Conservation (phyloP, 495 filamentous ascomycete genomes). For the Aspergillus panamensis region DNA sequence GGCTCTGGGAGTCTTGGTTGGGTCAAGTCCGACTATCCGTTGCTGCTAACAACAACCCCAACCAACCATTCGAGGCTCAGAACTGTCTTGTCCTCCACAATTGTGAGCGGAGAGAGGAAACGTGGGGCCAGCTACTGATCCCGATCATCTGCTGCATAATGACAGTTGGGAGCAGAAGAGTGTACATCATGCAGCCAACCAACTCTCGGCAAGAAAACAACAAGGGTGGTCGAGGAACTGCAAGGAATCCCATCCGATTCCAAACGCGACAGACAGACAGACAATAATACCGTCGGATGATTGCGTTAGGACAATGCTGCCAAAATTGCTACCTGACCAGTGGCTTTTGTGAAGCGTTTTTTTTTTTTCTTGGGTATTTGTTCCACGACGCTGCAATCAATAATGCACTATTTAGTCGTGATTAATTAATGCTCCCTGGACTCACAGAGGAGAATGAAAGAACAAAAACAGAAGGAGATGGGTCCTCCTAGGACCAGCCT, state of each 20-base stretch:
- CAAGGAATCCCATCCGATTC: background rate
- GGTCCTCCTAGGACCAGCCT: background rate
- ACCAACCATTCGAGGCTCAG: background rate
- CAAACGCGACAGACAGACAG: no score
- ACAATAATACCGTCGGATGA: background rate
- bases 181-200: slow-evolving; percentile 7
- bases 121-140: slow-evolving; percentile 17
- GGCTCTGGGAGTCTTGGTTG: slow-evolving; percentile 2
- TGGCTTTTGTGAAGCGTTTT: no score
- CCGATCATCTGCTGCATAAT: slow-evolving; percentile 23
- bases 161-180: slow-evolving; percentile 13
- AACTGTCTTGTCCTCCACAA: slow-evolving; percentile 8
- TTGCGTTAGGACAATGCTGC: background rate
- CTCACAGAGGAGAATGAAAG: background rate
- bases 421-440: no score
- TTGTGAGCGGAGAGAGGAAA: slow-evolving; percentile 14
- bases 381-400: no score
- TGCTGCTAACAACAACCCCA: background rate
- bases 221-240: background rate
- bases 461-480: background rate
- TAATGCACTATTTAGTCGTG: no score
- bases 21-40: background rate
- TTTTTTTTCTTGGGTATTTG: no score
- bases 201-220: slow-evolving; percentile 9
- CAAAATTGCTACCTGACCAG: no score